Conservation (phyloP, 495 filamentous ascomycete species). For the Aspergillus panamensis region DNA sequence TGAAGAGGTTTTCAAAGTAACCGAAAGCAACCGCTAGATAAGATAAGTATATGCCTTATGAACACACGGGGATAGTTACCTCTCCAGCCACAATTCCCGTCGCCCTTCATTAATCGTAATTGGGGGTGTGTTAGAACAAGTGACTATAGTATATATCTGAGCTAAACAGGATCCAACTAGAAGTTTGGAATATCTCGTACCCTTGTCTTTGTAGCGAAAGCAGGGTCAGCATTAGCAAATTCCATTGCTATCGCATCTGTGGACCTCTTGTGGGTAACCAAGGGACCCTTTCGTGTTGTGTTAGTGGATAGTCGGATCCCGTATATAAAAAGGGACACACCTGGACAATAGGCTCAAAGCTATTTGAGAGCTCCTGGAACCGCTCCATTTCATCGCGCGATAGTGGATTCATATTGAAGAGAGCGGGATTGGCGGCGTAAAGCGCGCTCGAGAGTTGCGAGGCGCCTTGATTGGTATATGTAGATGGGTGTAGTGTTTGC, state of each 20-base stretch:
- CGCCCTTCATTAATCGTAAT: conserved; percentile 82
- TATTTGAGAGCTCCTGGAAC: conserved; percentile 52
- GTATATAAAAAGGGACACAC: conserved; percentile 38
- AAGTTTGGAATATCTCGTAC: conserved; percentile 48
- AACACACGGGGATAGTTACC: conserved; percentile 50
- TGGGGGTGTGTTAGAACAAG: conserved; percentile 81
- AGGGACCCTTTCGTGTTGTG: conserved; percentile 59
- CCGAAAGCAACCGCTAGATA: conserved; percentile 79
- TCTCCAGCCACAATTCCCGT: conserved; percentile 98
- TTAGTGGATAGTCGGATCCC: conserved; percentile 2
- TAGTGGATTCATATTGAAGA: conserved; percentile 44
- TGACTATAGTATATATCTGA: conserved; percentile 49
- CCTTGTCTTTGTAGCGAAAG: conserved; percentile 78
- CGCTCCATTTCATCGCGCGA: conserved; percentile 51
- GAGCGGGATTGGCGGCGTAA: conserved; percentile 12
- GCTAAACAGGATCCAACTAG: conserved; percentile 6
- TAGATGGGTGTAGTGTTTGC: conserved; percentile 20
- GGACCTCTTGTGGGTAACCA: conserved; percentile 73
- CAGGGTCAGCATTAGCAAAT: conserved; percentile 86
- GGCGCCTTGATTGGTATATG: conserved; percentile 25
- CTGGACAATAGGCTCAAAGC: conserved; percentile 64
- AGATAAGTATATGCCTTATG: conserved; percentile 16
- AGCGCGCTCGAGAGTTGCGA: conserved; percentile 27
- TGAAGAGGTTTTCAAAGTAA: conserved; percentile 83
- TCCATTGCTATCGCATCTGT: conserved; percentile 77